Percentiles rank a stretch among this genome's conserved stretches.
Evolutionary conservation across 768 basidiomycete genomes (phyloP).

Genomic region (Mycena galopus): DNA sequence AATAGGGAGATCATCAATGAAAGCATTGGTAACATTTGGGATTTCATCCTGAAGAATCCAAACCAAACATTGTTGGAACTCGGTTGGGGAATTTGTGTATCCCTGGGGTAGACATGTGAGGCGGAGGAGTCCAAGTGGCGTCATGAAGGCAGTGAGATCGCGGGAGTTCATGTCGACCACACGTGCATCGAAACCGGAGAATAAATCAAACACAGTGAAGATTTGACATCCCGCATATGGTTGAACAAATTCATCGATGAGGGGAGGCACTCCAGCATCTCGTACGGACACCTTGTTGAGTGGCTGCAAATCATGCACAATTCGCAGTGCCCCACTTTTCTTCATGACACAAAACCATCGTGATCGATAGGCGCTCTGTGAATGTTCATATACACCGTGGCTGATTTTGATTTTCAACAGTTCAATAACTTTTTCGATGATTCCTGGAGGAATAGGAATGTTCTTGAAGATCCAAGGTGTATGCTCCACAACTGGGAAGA

Average conservation of each 20-base stretch:
- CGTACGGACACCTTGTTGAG: slow-evolving; percentile 54
- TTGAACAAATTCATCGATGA: slow-evolving; percentile 50
- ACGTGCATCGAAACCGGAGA: slow-evolving; percentile 52
- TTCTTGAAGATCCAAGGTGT: slow-evolving; percentile 50
- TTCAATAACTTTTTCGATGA: slow-evolving; percentile 45
- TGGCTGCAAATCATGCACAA: slow-evolving; percentile 55
- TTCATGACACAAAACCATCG: slow-evolving; percentile 56
- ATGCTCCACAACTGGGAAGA: slow-evolving; percentile 50
- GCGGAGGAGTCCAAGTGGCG: slow-evolving; percentile 43
- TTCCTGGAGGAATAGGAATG: slow-evolving; percentile 52
- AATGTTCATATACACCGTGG: slow-evolving; percentile 53
- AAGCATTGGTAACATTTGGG: slow-evolving; percentile 32
- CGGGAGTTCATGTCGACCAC: slow-evolving; percentile 37
- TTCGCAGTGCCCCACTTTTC: slow-evolving; percentile 47
- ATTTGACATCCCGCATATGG: slow-evolving; percentile 44
- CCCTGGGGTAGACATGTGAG: slow-evolving; percentile 55
- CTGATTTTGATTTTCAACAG: slow-evolving; percentile 48
- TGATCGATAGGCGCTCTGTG: slow-evolving; percentile 50
- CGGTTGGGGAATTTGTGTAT: slow-evolving; percentile 51
- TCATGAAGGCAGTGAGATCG: slow-evolving; percentile 54
- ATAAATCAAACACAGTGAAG: slow-evolving; percentile 50
- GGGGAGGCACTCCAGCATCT: slow-evolving; percentile 51
- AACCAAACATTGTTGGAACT: slow-evolving; percentile 49
- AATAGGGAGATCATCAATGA: slow-evolving; percentile 50
- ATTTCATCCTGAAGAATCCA: slow-evolving; percentile 51